Conservation (phyloP, 176 grass and related monocot genomes). For the Cenchrus americanus region DNA sequence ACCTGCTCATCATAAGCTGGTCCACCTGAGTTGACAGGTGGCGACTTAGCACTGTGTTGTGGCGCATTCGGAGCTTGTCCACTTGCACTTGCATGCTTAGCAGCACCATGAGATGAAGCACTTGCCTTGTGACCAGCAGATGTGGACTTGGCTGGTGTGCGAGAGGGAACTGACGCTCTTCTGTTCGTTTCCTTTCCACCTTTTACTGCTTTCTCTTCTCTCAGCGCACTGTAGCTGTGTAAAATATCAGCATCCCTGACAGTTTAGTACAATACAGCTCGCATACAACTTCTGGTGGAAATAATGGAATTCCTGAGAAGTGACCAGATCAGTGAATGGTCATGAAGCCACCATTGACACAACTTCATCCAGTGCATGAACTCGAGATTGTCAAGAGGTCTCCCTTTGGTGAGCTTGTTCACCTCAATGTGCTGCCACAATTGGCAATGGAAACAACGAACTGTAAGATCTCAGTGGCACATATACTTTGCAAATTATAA, state of each 20-base stretch:
- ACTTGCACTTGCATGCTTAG: constrained; percentile 44
- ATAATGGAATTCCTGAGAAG: background rate
- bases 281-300: background rate
- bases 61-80: constrained; percentile 48
- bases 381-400: constrained; percentile 90
- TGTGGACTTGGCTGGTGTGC: constrained; percentile 52
- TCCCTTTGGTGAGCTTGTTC: constrained; percentile 88
- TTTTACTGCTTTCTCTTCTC: constrained; percentile 84
- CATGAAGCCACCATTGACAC: constrained; percentile 57
- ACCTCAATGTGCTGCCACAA: constrained; percentile 84
- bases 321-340: constrained; percentile 37
- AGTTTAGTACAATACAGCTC: background rate
- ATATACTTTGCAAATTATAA: no score
- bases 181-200: constrained; percentile 90
- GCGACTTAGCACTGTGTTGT: constrained; percentile 49
- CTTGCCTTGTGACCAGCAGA: constrained; percentile 59
- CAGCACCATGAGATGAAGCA: constrained; percentile 35
- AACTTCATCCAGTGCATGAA: constrained; percentile 99
- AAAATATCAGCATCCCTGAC: background rate
- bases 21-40: constrained; percentile 45
- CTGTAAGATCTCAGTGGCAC: no score
- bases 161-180: constrained; percentile 56
- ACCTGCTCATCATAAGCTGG: constrained; percentile 83
- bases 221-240: constrained; percentile 80
- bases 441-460: no score